Evolutionary conservation across 495 filamentous ascomycete genomes (phyloP), one percentile per base, ranked within the genome.

Genomic region (Aspergillus funiculosus): DNA sequence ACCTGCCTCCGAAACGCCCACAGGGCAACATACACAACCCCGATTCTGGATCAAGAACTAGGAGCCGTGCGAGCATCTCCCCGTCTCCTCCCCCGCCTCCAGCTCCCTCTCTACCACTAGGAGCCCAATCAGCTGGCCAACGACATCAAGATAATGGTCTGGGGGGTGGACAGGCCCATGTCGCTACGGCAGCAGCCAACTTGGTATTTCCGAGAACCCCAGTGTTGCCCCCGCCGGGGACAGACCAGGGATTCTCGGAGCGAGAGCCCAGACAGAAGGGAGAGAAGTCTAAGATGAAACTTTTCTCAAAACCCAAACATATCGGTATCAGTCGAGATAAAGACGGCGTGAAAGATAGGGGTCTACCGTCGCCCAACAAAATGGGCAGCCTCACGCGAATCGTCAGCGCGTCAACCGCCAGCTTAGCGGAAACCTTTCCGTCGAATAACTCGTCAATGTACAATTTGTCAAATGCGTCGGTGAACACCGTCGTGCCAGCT

Each of bases 271-370:
- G 83, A 26, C 67, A 67, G 17, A 83, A 83, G 56, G 74, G 79
- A 18, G 85, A 91, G 63, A 88, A 86, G 66, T 87, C 85, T 15
- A 94, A 90, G 67, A 88, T 89, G 64, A 94, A 94, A 66, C 73
- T 95, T 5, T 95, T 95, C 60, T 90, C 86, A 2, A 85, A 90
- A 48, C 88, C 87, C 3, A 89, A 87, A 58, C 87, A 83, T 60
- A 86, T 91, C 36, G 79, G 78, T 7, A 83, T 86, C 41, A 82
- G 79, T 39, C 81, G 82, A 35, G 87, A 92, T 28, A 80, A 75
- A 47, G 79, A 82, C 38, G 37, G 70, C 20, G 56, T 70, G 10
- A 87, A 83, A 59, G 77, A 84, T 14, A 79, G 79, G 44, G 79
- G 81, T 3, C 64, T 89, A 14, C 86, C 89, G 1, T 94, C 87